These are phyloP conservation scores for Cytospora piceicola DNA, from an alignment of 2,329 filamentous ascomycete genomes.

Conservation along the genomic window DNA sequence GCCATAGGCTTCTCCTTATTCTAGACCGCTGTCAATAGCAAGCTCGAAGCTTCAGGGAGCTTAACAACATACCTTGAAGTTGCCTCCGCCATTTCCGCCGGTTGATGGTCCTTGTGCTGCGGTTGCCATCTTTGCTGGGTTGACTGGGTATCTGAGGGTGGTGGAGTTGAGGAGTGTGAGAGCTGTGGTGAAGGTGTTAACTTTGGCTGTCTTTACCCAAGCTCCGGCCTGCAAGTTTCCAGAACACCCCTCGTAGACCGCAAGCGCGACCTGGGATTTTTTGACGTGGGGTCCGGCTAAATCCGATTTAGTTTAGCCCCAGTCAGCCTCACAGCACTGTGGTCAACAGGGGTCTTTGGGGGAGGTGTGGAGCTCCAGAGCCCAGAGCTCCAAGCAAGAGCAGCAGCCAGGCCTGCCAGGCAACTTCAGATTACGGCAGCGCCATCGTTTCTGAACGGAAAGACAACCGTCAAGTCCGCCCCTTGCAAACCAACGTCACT, in stretches of 20 bases:
- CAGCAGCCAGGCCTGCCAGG: slow-evolving; percentile 18
- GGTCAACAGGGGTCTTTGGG: background rate
- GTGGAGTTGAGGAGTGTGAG: slow-evolving; percentile 25
- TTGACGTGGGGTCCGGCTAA: slow-evolving; percentile 18
- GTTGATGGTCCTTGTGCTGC: slow-evolving; percentile 47
- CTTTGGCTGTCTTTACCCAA: background rate
- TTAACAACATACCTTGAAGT: slow-evolving; percentile 57
- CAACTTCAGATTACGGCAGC: slow-evolving; percentile 31
- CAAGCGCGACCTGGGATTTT: slow-evolving; percentile 20
- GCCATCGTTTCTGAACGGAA: slow-evolving; percentile 14
- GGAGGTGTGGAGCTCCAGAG: slow-evolving; percentile 6
- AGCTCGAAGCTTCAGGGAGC: slow-evolving; percentile 24
- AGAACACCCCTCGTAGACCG: slow-evolving; percentile 14
- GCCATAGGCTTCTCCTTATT: slow-evolving; percentile 99
- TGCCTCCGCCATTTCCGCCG: slow-evolving; percentile 50
- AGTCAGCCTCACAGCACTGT: slow-evolving; percentile 10
- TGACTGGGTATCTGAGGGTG: slow-evolving; percentile 19
- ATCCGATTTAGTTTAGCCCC: slow-evolving; percentile 18
- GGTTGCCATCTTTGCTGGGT: slow-evolving; percentile 45
- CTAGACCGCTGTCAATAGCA: slow-evolving; percentile 49
- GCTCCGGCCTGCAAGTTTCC: slow-evolving; percentile 10
- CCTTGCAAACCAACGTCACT: slow-evolving; percentile 20
- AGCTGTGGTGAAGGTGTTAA: slow-evolving; percentile 16
- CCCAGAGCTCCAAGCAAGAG: slow-evolving; percentile 1
- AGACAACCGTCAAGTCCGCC: slow-evolving; percentile 17